Conservation (phyloP, 441 rosid genomes). For the Corymbia calophylla region DNA sequence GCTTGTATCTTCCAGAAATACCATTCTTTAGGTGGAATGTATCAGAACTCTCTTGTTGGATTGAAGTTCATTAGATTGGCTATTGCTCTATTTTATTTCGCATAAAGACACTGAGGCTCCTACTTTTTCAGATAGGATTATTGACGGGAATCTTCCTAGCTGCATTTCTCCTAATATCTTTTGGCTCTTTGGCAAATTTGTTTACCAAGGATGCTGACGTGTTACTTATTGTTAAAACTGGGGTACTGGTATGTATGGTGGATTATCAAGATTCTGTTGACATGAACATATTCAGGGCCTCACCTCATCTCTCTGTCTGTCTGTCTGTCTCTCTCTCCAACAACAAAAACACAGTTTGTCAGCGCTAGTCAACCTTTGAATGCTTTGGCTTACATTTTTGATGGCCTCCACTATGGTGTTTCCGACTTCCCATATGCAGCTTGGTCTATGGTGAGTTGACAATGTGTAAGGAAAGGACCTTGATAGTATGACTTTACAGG, state of each 20-base stretch:
- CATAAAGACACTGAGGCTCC: not conserved
- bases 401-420: constrained; percentile 93
- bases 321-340: not conserved
- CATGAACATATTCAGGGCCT: not conserved
- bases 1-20: not conserved
- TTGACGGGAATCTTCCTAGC: constrained; percentile 65
- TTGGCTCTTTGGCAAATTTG: constrained; percentile 59
- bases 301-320: not conserved
- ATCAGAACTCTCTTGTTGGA: not conserved
- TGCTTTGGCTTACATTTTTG: constrained; percentile 88
- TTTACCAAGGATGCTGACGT: constrained; percentile 82
- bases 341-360: constrained; percentile 49
- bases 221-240: constrained; percentile 66
- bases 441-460: constrained; percentile 56
- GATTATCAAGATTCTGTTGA: not conserved
- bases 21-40: not conserved
- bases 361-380: constrained; percentile 90
- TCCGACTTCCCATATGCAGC: constrained; percentile 97
- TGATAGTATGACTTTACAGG: not conserved
- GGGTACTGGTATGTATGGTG: constrained; percentile 53
- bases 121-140: constrained; percentile 67
- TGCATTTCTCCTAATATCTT: constrained; percentile 59
- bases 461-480: not conserved
- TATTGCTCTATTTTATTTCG: not conserved
- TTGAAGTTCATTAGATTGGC: not conserved